Percentiles rank a stretch among this genome's conserved stretches.
Evolutionary conservation across 345 rosid species (phyloP).

Genomic region (Firmiana major): DNA sequence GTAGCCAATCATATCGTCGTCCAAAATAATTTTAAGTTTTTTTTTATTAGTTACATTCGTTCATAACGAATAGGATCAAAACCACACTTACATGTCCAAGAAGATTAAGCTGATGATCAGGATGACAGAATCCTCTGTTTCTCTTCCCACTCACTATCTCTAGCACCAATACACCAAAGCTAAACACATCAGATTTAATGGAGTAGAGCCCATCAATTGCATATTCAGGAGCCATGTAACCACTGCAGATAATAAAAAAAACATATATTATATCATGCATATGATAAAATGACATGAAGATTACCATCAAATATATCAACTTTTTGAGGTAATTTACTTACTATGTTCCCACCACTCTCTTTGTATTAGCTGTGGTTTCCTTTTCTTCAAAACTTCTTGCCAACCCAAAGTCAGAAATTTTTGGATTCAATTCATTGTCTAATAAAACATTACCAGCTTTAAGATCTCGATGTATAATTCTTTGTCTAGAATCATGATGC

Average conservation of each 20-base stretch:
- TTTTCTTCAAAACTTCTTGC: slow-evolving; percentile 32
- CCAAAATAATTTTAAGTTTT: too few relatives aligned
- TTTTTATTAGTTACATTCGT: too few relatives aligned
- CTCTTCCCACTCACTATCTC: slow-evolving; percentile 40
- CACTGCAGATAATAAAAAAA: slow-evolving; percentile 21
- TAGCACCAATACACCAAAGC: slow-evolving; percentile 40
- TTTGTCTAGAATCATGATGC: slow-evolving; percentile 35
- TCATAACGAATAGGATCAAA: background rate
- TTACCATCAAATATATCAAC: background rate
- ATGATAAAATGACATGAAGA: background rate
- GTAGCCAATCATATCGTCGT: too few relatives aligned
- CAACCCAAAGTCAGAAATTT: slow-evolving; percentile 45
- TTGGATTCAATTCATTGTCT: slow-evolving; percentile 39
- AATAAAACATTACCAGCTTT: slow-evolving; percentile 40
- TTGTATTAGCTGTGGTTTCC: slow-evolving; percentile 32
- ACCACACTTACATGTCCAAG: slow-evolving; percentile 32
- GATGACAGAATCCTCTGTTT: slow-evolving; percentile 35
- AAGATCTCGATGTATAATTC: slow-evolving; percentile 34
- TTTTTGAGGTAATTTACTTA: slow-evolving; percentile 15
- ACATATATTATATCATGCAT: background rate
- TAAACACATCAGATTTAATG: slow-evolving; percentile 43
- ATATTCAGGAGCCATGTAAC: slow-evolving; percentile 52
- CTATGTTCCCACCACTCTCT: slow-evolving; percentile 52
- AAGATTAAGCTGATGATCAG: slow-evolving; percentile 29
- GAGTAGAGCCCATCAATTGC: slow-evolving; percentile 45